Conservation (phyloP, 176 grass and related monocot species). For the Juncus effusus region DNA sequence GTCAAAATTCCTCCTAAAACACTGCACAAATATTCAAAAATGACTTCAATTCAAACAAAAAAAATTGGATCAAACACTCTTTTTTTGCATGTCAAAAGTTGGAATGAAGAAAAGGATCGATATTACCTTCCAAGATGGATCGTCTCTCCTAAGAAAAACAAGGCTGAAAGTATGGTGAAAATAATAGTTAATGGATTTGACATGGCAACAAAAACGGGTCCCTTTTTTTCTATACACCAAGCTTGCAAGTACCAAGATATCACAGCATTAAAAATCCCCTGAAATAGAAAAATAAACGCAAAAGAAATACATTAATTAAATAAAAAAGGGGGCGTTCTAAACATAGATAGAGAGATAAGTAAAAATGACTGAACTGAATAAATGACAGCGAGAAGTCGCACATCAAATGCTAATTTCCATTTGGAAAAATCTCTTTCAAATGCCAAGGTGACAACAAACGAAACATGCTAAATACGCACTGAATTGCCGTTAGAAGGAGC, state of each 20-base stretch:
- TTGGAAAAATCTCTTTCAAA: slow-evolving; percentile 46
- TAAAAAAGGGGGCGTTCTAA: neutral
- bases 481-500: slow-evolving; percentile 43
- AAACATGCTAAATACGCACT: slow-evolving; percentile 41
- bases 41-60: no score
- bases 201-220: slow-evolving; percentile 43
- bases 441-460: slow-evolving; percentile 27
- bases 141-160: slow-evolving; percentile 39
- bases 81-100: neutral
- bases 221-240: slow-evolving; percentile 44
- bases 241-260: slow-evolving; percentile 57
- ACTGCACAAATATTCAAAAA: slow-evolving; percentile 28
- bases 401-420: slow-evolving; percentile 49
- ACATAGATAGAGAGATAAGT: no score
- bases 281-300: neutral
- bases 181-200: slow-evolving; percentile 37
- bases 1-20: slow-evolving; percentile 47
- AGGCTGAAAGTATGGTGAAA: slow-evolving; percentile 39
- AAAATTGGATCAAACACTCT: no score
- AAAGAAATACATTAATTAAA: slow-evolving; percentile 10
- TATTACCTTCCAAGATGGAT: slow-evolving; percentile 18
- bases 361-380: slow-evolving; percentile 5
- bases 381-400: slow-evolving; percentile 39
- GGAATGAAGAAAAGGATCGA: neutral
- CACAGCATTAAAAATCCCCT: slow-evolving; percentile 43